Conservation (phyloP, 139 green algal genomes). For the Chlorella sp. region DNA sequence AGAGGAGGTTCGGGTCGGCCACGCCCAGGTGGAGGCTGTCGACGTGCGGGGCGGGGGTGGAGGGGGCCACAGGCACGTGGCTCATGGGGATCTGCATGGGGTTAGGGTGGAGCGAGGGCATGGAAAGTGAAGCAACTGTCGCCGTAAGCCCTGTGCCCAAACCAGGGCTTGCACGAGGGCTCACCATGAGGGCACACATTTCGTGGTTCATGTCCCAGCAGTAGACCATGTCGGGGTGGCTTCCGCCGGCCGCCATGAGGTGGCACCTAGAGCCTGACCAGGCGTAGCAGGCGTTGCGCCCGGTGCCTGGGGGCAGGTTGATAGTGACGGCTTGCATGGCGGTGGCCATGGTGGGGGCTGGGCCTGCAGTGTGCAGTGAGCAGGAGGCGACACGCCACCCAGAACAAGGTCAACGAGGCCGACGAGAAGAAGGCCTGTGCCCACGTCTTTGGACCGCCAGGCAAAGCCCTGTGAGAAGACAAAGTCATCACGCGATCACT, state of each 20-base stretch:
- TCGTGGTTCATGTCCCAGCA: constrained; percentile 41
- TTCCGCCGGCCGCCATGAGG: constrained; percentile 45
- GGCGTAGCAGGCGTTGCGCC: constrained; percentile 23
- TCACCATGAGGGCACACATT: constrained; percentile 29
- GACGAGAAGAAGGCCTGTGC: neutral
- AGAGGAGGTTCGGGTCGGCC: constrained; percentile 42
- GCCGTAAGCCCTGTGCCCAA: too few species aligned
- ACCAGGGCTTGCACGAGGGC: too few species aligned
- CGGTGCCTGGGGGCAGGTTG: constrained; percentile 20
- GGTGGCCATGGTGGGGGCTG: constrained; percentile 56
- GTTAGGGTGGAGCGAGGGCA: too few species aligned
- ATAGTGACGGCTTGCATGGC: constrained; percentile 50
- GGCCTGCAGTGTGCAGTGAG: constrained; percentile 3
- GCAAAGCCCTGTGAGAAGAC: neutral
- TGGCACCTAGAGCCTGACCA: constrained; percentile 21
- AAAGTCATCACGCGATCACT: neutral
- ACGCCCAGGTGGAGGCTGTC: constrained; percentile 14
- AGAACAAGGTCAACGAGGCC: too few species aligned
- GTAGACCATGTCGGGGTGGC: constrained; percentile 44
- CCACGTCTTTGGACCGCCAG: neutral
- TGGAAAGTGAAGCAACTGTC: too few species aligned
- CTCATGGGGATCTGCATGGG: constrained; percentile 19
- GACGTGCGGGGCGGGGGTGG: neutral
- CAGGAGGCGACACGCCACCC: too few species aligned
- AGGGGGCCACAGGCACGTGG: neutral